Evolutionary conservation across 2,329 filamentous ascomycete genomes (phyloP).

Genomic region (Aureobasidium sp.): DNA sequence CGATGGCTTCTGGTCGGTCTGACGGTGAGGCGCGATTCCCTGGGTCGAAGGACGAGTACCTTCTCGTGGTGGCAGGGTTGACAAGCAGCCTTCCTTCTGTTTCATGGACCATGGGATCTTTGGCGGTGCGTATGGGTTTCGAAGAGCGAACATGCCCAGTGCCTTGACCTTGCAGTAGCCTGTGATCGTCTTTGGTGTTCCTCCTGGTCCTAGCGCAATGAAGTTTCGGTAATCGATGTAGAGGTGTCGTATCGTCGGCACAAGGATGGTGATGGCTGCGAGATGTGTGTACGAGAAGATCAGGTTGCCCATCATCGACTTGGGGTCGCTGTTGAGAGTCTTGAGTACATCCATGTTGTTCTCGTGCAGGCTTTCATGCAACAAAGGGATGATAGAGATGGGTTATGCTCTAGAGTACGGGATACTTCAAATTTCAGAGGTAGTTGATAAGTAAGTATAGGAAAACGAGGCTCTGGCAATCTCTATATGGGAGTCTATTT

Average conservation of each 20-base stretch:
- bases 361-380: neutral
- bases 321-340: neutral
- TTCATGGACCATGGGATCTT: slow-evolving; percentile 44
- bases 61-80: slow-evolving; percentile 52
- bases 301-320: neutral
- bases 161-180: slow-evolving; percentile 70
- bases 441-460: neutral
- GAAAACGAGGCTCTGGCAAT: slow-evolving; percentile 1
- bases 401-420: too few species aligned
- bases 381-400: neutral
- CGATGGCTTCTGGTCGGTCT: slow-evolving; percentile 61
- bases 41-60: slow-evolving; percentile 60
- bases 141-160: slow-evolving; percentile 63
- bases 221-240: slow-evolving; percentile 71
- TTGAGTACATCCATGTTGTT: neutral
- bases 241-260: slow-evolving; percentile 34
- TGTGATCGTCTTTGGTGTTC: slow-evolving; percentile 64
- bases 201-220: slow-evolving; percentile 69
- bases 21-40: slow-evolving; percentile 76
- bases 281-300: slow-evolving; percentile 1
- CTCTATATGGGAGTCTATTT: neutral
- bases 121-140: slow-evolving; percentile 60
- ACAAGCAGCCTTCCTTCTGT: slow-evolving; percentile 55
- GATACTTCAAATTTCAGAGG: neutral
- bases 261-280: slow-evolving; percentile 32